phyloP scores from a whole-genome alignment of 768 basidiomycete genomes.

The Dioszegia crocea region DNA sequence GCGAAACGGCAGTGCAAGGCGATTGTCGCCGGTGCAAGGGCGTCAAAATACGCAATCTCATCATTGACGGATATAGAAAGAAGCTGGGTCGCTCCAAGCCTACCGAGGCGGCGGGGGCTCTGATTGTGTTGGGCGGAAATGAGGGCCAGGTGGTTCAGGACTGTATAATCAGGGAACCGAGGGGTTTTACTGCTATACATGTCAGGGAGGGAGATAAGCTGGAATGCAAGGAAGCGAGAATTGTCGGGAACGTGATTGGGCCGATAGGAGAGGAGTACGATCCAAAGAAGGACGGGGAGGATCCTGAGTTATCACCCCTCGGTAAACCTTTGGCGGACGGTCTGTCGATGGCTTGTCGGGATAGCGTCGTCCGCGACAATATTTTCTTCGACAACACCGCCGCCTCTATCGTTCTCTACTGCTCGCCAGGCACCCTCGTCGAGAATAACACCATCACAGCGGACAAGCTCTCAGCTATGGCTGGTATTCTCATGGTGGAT shows the following conservation, averaged over 20 bases:
- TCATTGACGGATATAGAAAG: slow-evolving; percentile 48
- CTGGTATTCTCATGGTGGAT: slow-evolving; percentile 52
- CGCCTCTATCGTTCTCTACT: slow-evolving; percentile 50
- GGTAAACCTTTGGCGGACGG: slow-evolving; percentile 53
- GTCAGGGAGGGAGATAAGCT: slow-evolving; percentile 49
- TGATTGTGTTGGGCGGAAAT: slow-evolving; percentile 49
- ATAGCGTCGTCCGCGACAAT: slow-evolving; percentile 47
- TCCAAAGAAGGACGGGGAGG: slow-evolving; percentile 45
- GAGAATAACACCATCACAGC: slow-evolving; percentile 50
- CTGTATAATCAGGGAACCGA: slow-evolving; percentile 43
- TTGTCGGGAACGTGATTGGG: slow-evolving; percentile 50
- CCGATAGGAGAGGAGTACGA: slow-evolving; percentile 51
- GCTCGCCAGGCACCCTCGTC: slow-evolving; percentile 51
- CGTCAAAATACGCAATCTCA: slow-evolving; percentile 40
- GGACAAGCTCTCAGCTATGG: slow-evolving; percentile 47
- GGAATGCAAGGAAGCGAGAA: slow-evolving; percentile 41
- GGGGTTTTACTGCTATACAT: slow-evolving; percentile 50
- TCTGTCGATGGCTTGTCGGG: slow-evolving; percentile 50
- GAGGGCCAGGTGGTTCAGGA: slow-evolving; percentile 44
- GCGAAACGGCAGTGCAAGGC: slow-evolving; percentile 46
- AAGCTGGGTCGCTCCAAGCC: slow-evolving; percentile 41
- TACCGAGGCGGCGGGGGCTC: slow-evolving; percentile 14
- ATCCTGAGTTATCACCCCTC: slow-evolving; percentile 46
- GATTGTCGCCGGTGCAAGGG: slow-evolving; percentile 50
- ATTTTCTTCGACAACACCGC: slow-evolving; percentile 52